These are phyloP conservation scores for Rhexocercosporidium sp. DNA, from an alignment of 2,329 filamentous ascomycete species.

Conservation along the genomic window DNA sequence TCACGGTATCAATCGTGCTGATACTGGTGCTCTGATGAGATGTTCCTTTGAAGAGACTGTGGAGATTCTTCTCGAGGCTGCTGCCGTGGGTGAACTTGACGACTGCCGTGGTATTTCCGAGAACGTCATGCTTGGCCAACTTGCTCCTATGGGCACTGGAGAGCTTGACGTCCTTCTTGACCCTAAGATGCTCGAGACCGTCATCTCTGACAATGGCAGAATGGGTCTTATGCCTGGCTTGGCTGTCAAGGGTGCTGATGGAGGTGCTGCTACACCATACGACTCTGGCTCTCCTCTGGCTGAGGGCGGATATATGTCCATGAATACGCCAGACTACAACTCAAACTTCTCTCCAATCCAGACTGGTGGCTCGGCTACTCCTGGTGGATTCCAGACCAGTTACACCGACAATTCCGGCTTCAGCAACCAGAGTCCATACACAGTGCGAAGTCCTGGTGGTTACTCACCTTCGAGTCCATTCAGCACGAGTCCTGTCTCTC, in stretches of 20 bases:
- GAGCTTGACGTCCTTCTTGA: slow-evolving; percentile 95
- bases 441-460: slow-evolving; percentile 60
- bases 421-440: slow-evolving; percentile 42
- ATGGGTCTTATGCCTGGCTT: slow-evolving; percentile 83
- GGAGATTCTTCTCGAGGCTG: slow-evolving; percentile 95
- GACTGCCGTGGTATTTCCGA: slow-evolving; percentile 98
- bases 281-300: slow-evolving; percentile 83
- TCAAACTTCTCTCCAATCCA: slow-evolving; percentile 79
- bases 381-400: slow-evolving; percentile 66
- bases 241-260: slow-evolving; percentile 75
- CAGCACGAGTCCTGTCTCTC: slow-evolving; percentile 55
- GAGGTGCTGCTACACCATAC: slow-evolving; percentile 92
- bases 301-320: slow-evolving; percentile 69
- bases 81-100: slow-evolving; percentile 91
- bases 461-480: slow-evolving; percentile 73
- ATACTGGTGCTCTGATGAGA: slow-evolving; percentile 97
- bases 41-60: slow-evolving; percentile 99
- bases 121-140: slow-evolving; percentile 97
- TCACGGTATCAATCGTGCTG: slow-evolving; percentile 97
- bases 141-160: slow-evolving; percentile 96
- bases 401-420: slow-evolving; percentile 72
- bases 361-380: slow-evolving; percentile 72
- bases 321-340: slow-evolving; percentile 60
- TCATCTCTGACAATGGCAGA: slow-evolving; percentile 89
- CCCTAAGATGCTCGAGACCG: slow-evolving; percentile 92